A percentile compares a stretch with the other conserved stretches of the same genome.
Evolutionary conservation across 2,329 filamentous ascomycete genomes (phyloP).

Genomic region (Scedosporium dehoogii): DNA sequence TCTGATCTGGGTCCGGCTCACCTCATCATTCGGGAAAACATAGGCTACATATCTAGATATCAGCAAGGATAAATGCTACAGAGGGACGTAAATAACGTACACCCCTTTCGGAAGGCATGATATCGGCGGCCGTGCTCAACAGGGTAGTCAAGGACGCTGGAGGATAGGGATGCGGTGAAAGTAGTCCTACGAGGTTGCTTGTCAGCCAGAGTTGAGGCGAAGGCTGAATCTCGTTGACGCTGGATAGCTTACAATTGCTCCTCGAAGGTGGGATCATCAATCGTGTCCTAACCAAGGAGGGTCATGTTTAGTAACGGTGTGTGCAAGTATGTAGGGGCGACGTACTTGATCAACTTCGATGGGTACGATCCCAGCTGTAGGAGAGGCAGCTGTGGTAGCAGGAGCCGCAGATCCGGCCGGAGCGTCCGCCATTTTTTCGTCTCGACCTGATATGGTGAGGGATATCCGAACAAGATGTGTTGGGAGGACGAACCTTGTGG

Average conservation of each 20-base stretch:
- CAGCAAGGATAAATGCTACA: not conserved
- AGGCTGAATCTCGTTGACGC: not conserved
- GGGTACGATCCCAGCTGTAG: too few relatives aligned
- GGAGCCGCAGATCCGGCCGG: too few relatives aligned
- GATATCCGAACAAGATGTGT: too few relatives aligned
- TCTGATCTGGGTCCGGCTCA: not conserved
- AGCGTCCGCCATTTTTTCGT: too few relatives aligned
- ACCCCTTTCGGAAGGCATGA: constrained; percentile 24
- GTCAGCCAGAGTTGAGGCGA: not conserved
- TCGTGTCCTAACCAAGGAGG: not conserved
- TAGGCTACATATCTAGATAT: not conserved
- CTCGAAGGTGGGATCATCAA: not conserved
- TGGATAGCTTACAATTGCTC: not conserved
- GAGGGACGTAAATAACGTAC: not conserved
- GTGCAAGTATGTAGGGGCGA: not conserved
- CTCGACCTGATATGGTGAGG: too few relatives aligned
- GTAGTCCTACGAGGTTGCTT: not conserved
- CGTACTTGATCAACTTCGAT: not conserved
- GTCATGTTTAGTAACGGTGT: not conserved
- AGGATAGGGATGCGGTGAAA: constrained; percentile 15
- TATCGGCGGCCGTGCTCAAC: constrained; percentile 32
- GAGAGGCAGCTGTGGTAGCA: too few relatives aligned
- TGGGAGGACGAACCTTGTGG: too few relatives aligned
- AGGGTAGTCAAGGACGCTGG: constrained; percentile 22
- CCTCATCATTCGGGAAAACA: not conserved